Evolutionary conservation across 1,284 basidiomycete species (phyloP).

Genomic region (Ustilago xerochloae): DNA sequence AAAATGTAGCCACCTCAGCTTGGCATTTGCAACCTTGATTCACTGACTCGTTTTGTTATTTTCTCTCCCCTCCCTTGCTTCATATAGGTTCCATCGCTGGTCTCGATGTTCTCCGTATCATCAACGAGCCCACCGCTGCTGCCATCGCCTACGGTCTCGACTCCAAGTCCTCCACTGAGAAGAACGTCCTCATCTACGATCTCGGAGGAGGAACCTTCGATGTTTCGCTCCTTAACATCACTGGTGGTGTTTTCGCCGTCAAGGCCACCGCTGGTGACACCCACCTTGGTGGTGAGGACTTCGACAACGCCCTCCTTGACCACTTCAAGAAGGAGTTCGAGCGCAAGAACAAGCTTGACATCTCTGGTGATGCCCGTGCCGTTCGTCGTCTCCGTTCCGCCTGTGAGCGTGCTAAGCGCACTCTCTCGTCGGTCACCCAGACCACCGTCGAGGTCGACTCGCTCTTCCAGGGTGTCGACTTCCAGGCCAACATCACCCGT

Average conservation of each 20-base stretch:
- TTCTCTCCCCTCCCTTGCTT: not conserved
- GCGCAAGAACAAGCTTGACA: constrained; percentile 82
- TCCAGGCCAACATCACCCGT: constrained; percentile 71
- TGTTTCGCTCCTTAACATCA: constrained; percentile 76
- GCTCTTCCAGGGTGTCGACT: constrained; percentile 81
- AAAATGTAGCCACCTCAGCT: not conserved
- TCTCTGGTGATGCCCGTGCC: constrained; percentile 94
- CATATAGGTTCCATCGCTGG: constrained; percentile 73
- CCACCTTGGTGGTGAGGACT: constrained; percentile 86
- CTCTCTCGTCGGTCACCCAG: constrained; percentile 95
- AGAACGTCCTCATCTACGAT: constrained; percentile 99
- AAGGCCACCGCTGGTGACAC: constrained; percentile 75
- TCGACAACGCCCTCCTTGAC: constrained; percentile 96
- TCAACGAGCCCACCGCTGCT: constrained; percentile 74
- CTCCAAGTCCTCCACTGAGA: constrained; percentile 73
- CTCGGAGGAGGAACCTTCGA: constrained; percentile 89
- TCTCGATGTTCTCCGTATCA: constrained; percentile 77
- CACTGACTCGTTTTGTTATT: constrained; percentile 4
- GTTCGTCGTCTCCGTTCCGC: constrained; percentile 93
- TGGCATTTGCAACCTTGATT: not conserved
- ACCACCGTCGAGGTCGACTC: constrained; percentile 99
- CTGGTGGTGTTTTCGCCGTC: constrained; percentile 76
- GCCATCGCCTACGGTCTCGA: constrained; percentile 74
- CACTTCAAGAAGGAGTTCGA: constrained; percentile 81
- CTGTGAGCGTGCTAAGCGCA: constrained; percentile 99